phyloP scores from a whole-genome alignment of 2,329 filamentous ascomycete genomes.

The Colletotrichum costaricense region DNA sequence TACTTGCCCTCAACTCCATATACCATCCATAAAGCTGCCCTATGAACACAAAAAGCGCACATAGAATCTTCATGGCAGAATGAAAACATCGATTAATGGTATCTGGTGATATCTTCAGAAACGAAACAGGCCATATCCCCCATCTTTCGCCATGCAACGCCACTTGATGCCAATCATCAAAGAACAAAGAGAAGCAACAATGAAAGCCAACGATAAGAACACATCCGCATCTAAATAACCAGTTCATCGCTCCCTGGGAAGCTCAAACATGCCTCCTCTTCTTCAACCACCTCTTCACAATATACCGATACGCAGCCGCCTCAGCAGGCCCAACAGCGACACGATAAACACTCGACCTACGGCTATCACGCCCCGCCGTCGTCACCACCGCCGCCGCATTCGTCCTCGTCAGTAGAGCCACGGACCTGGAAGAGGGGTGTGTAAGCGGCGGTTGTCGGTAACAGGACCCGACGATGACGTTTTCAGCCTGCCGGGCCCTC shows the following conservation, averaged over 20 bases:
- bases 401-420: constrained; percentile 27
- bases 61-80: neutral
- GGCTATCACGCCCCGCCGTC: neutral
- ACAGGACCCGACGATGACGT: neutral
- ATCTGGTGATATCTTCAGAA: neutral
- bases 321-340: neutral
- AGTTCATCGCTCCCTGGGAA: neutral
- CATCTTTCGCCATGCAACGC: neutral
- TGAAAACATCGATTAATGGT: neutral
- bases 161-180: neutral
- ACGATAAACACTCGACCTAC: neutral
- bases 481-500: neutral
- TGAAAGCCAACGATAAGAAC: neutral
- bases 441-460: constrained; percentile 18
- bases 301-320: neutral
- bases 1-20: no score
- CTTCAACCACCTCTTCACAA: neutral
- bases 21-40: no score
- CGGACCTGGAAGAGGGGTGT: constrained; percentile 20
- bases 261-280: neutral
- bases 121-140: neutral
- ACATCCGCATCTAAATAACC: neutral
- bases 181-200: neutral
- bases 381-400: no score
- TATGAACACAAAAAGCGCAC: no score